These are phyloP conservation scores for Yarrowia phangngaensis DNA, from an alignment of 805 yeast genomes.

Conservation along the genomic window DNA sequence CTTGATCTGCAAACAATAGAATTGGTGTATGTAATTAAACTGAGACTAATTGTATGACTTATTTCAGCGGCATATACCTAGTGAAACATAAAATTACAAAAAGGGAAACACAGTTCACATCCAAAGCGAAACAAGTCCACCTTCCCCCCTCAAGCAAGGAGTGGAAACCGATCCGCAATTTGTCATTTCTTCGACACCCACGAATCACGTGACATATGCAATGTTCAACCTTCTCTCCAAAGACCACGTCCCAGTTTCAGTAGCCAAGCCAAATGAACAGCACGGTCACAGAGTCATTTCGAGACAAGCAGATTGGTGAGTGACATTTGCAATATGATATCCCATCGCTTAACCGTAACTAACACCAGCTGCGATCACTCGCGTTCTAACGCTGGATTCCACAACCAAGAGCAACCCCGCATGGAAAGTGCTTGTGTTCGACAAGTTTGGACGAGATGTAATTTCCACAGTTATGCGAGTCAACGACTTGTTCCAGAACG, in stretches of 20 bases:
- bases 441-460: slow-evolving; percentile 73
- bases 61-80: too few relatives aligned
- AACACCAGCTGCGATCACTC: slow-evolving; percentile 53
- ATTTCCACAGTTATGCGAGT: slow-evolving; percentile 90
- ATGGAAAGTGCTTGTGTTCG: slow-evolving; percentile 91
- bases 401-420: slow-evolving; percentile 46
- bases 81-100: too few relatives aligned
- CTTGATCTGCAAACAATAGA: too few relatives aligned
- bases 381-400: slow-evolving; percentile 76
- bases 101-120: too few relatives aligned
- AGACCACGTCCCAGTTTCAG: slow-evolving; percentile 3
- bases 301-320: slow-evolving; percentile 39
- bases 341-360: neutral
- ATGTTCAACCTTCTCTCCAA: neutral
- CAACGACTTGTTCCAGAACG: slow-evolving; percentile 82
- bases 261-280: slow-evolving; percentile 6
- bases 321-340: neutral
- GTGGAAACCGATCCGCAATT: neutral
- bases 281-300: slow-evolving; percentile 32
- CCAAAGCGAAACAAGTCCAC: neutral
- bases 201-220: neutral
- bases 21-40: too few relatives aligned
- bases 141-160: neutral
- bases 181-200: neutral
- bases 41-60: too few relatives aligned